Base-by-base conservation (phyloP, 2,329 filamentous ascomycete genomes). In the Arachnomyces sp. region DNA sequence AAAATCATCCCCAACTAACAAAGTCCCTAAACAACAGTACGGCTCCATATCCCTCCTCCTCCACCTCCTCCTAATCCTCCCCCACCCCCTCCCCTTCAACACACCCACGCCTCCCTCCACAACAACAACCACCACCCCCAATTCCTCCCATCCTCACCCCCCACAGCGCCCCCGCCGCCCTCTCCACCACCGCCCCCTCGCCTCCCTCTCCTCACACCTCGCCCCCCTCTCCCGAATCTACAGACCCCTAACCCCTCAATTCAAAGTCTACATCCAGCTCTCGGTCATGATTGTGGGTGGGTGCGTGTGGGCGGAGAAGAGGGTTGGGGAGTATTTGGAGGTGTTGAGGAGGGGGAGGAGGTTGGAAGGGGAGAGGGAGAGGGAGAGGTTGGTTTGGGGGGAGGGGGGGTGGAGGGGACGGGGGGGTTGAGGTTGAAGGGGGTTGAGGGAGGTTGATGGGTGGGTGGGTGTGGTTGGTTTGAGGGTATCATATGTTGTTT, bases 251-350 rank as follows among this genome's bases (percentile, higher is more conserved):
- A 72, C 68, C 11, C 57, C 65, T 33, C 68, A 71, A 44, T 72
- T 70, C 53, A 71, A 71, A 45, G 61, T 69, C 18, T 71, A 68
- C 46, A 48, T 72, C 28, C 68, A 72, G 44, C 60, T 72, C 20
- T 61, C 61, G 3, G 58, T 54, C 28, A 69, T 71, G 66, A 71
- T 62, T 4, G 52, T 71, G 35, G 68, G 68, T 7, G 68, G 68
- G 1, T 67, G 62, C 46, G 63, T 72, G 34, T 71, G 67, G 58
- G 68, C 68, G 2, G 68, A 72, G 54, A 58, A 56, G 43, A 52
- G 66, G 31, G 63, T 71, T 30, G 60, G 56, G 15, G 65, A 67
- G 36, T 72, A 68, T 49, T 62, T 70, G 43, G 59, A 68, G n/a
- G 44, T 57, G 8, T 47, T 68, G 42, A 52, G 67, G 40, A 56